Evolutionary conservation across 345 rosid genomes (phyloP), one percentile per base, ranked within the genome.

Genomic region (Brassica rapa): DNA sequence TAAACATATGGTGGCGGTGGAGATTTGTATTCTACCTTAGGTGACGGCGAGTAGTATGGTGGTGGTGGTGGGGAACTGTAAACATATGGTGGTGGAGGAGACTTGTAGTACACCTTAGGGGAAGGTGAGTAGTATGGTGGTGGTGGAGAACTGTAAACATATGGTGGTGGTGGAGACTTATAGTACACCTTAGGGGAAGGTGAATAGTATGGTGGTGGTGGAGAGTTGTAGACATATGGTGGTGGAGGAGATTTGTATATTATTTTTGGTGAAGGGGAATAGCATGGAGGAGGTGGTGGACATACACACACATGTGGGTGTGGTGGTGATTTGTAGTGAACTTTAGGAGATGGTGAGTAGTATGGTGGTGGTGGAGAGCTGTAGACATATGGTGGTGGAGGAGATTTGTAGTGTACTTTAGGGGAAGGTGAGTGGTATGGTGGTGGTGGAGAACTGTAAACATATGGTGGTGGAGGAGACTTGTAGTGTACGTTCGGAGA

Each of bases 341-440:
- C n/a, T 1, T 59, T 59, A 59, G 63, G 63, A 8, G 63, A 24
- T 9, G 63, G 63, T 10, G 63, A 59, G 15, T 59, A 10, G 15
- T 59, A 59, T 59, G 63, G 63, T 14, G 32, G 63, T 59, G 63
- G 63, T 59, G 63, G 63, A 24, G 63, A 59, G 12, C 8, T 59
- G 32, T 59, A 59, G 2, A 59, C 63, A 59, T 59, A 59, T 23
- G 32, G 63, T 24, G 63, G 63, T 59, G 63, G 63, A 59, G 63
- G 32, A 59, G 63, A 59, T 1, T 57, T 57, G 62, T 57, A 57
- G 62, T 56, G 5, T 57, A 57, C 30, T 4, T 21, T 21, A 9
- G 62, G 62, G 6, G 62, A 57, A 8, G 62, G 62, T 8, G 62
- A 57, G 14, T 57, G 9, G 62, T 57, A 57, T 9, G 62, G 62